Conservation (phyloP, 345 rosid genomes). For the Populus nigra region DNA sequence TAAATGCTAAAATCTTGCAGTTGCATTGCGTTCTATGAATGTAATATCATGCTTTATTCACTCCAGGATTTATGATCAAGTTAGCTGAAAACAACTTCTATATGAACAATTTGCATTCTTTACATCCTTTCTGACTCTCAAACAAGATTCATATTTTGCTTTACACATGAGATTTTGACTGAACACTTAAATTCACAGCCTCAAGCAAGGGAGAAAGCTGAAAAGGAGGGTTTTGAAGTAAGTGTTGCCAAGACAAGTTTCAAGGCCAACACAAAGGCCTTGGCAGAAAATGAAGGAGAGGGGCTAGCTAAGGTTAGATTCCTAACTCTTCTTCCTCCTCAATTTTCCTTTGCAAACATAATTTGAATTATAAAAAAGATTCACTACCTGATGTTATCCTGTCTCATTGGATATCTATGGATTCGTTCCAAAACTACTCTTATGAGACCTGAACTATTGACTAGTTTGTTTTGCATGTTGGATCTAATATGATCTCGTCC, state of each 20-base stretch:
- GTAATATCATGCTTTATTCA: not conserved
- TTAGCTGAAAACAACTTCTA: not conserved
- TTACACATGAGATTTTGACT: constrained; percentile 9
- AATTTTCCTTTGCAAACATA: not conserved
- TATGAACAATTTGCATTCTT: not conserved
- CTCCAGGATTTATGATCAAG: not conserved
- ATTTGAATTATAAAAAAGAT: constrained; percentile 5
- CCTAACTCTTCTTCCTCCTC: constrained; percentile 4
- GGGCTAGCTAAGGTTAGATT: constrained; percentile 86
- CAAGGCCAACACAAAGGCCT: constrained; percentile 97
- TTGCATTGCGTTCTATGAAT: not conserved
- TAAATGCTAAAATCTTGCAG: constrained; percentile 21
- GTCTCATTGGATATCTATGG: not conserved
- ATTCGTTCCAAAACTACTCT: not conserved
- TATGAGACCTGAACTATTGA: not conserved
- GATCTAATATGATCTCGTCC: not conserved
- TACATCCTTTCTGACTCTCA: not conserved
- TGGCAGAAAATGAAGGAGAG: constrained; percentile 98
- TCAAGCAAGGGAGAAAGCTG: constrained; percentile 95
- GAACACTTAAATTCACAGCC: constrained; percentile 50
- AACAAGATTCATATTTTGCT: not conserved
- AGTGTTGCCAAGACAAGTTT: constrained; percentile 89
- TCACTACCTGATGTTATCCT: not conserved
- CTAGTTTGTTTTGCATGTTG: not conserved
- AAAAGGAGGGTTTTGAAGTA: constrained; percentile 86